Percentiles rank a stretch among this genome's conserved stretches.
Evolutionary conservation across 768 basidiomycete species (phyloP).

Genomic region (Mycena polygramma): DNA sequence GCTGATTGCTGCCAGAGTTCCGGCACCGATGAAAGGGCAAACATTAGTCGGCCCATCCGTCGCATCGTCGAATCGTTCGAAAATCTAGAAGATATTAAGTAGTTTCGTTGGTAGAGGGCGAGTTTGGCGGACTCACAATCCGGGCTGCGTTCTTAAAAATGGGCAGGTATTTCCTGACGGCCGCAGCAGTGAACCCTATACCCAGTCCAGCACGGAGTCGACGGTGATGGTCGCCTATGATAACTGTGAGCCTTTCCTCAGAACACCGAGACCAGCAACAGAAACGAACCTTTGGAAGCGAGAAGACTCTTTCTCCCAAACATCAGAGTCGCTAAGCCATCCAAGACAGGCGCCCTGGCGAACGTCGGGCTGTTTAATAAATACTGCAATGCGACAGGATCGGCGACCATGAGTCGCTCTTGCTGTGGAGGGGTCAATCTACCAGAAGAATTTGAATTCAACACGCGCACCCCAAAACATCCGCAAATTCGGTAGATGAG

Average conservation of each 20-base stretch:
- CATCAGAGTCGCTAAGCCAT: background rate
- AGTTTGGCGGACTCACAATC: constrained; percentile 3
- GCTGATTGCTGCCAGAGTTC: constrained; percentile 1
- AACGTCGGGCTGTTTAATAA: constrained; percentile 21
- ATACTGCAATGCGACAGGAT: constrained; percentile 10
- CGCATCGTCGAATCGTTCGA: background rate
- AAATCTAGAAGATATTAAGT: background rate
- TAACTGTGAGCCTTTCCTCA: background rate
- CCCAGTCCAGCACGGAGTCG: constrained; percentile 12
- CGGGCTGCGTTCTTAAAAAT: background rate
- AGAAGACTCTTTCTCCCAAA: constrained; percentile 19
- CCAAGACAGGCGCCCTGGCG: background rate
- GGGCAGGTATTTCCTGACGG: constrained; percentile 3
- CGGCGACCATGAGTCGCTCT: constrained; percentile 19
- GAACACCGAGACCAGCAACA: background rate
- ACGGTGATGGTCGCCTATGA: constrained; percentile 7
- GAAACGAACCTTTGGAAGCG: background rate
- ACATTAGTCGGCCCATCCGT: background rate
- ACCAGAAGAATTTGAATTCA: background rate
- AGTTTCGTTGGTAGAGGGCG: background rate
- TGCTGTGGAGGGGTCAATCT: background rate
- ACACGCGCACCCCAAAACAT: constrained; percentile 19
- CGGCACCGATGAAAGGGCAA: background rate
- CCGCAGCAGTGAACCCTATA: constrained; percentile 5
- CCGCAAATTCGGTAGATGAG: constrained; percentile 11